Base-by-base conservation (phyloP, 352 stramenopile genomes). In the Globisporangium solare region DNA sequence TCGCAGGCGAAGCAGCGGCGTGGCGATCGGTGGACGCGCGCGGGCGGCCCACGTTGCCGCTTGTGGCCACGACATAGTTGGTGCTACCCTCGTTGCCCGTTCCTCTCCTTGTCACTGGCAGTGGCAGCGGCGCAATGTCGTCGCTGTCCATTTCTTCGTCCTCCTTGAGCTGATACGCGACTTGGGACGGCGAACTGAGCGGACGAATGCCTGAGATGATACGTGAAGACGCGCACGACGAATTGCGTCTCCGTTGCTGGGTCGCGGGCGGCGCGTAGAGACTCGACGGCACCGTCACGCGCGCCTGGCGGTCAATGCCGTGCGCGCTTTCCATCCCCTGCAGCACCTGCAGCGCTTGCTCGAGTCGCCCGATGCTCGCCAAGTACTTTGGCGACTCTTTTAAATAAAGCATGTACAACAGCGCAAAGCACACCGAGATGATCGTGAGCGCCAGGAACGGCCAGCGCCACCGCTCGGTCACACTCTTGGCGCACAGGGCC, bases 311-410 rank as follows among this genome's bases (percentile, higher is more conserved):
- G 42, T 70, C 61, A 45, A 89, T 81, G 8, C 79, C 82, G 54
- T 90, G 80, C 0, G 71, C 68, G 10, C 49, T 61, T 54, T 92
- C 82, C 57, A 92, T 86, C 39, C 62, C 64, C 20, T 78, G 65
- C 12, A 92, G 43, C 12, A 86, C 56, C 6, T 35, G 50, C 22
- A 89, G 63, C 41, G 82, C 82, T 58, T 86, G 70, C n/a, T 86
- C 71, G 20, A 71, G 50, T 1, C 78, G 77, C 4, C 82, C 82
- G 0, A 83, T 72, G 53, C 71, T 81, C 6, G 74, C 82, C 17
- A 92, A 64, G 55, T 84, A 92, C 54, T 84, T 85, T 20, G 82
- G 82, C 12, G 79, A 87, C 42, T 92, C 82, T 17, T 70, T 62
- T 24, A 89, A 54, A 42, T 63, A 70, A 1, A 80, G 43, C 31